Evolutionary conservation across 2,329 filamentous ascomycete species (phyloP), one percentile per base, ranked within the genome.

Genomic region (Cucurbitaria berberidis): DNA sequence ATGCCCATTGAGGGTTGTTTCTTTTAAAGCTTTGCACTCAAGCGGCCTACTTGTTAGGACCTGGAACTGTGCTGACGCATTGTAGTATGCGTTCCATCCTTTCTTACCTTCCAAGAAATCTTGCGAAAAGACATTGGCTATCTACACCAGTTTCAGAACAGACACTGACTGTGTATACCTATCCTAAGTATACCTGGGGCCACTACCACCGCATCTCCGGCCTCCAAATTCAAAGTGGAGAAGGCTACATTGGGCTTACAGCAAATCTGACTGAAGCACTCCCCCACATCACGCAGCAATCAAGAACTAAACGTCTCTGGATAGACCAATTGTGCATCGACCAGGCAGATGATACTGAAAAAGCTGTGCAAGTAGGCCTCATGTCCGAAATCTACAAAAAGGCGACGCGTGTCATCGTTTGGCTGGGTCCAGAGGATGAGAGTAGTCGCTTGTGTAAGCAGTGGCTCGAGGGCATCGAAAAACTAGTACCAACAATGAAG

Each of bases 331-430:
- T 66, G 9, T 68, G 71, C 46, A 75, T 76, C 42, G 71, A 76
- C 30, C 72, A 75, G 48, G 44, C 55, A 1, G 64, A 74, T 51
- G 40, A 58, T 18, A 39, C 45, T 5, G 73, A 76, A 36, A 67
- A 68, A 18, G 60, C 53, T 4, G 56, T 67, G 19, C 73, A 75
- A 53, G 69, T 76, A 5, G 62, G 59, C 3, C 68, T 75, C 24
- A 76, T 76, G 71, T 64, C 69, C 9, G 45, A 68, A 3, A 72
- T 76, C 32, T 76, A 71, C 60, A 59, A 48, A 27, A 46, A 41
- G 18, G 63, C 64, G 6, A 53, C 42, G 1, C 32, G 53, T 0
- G 58, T 67, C 1, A 45, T 68, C 1, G 46, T 67, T 8, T 64
- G 58, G 55, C 51, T 67, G 4, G 64, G 60, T 15, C 42, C 43